Evolutionary conservation across 176 grass and related monocot genomes (phyloP).

Genomic region (Oryza longistaminata): DNA sequence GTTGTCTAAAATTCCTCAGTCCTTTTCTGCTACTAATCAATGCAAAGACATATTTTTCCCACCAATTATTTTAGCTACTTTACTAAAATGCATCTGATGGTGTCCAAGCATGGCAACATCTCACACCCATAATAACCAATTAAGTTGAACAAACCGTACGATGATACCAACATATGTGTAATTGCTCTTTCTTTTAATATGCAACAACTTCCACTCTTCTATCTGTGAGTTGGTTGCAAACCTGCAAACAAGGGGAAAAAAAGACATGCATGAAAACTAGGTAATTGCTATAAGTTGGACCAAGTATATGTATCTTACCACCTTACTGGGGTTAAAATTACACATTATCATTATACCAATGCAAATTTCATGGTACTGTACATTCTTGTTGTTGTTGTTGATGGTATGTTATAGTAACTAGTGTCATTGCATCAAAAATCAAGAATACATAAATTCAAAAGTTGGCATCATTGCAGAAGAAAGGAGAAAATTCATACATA

Average conservation of each 20-base stretch:
- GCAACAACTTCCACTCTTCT: no score
- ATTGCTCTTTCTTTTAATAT: neutral
- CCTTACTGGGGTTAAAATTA: neutral
- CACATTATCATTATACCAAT: neutral
- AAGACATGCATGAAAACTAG: neutral
- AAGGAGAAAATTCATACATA: neutral
- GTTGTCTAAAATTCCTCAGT: neutral
- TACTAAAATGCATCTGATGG: neutral
- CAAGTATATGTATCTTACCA: neutral
- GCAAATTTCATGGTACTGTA: neutral
- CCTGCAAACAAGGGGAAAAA: no score
- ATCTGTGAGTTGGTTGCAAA: no score
- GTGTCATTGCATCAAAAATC: neutral
- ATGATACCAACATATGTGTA: neutral
- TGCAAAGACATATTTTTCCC: neutral
- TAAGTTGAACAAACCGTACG: neutral
- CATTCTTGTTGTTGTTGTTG: neutral
- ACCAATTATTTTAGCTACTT: neutral
- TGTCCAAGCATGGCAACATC: neutral
- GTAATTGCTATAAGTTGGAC: neutral
- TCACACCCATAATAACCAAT: neutral
- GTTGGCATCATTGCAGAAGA: neutral
- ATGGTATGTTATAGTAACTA: neutral
- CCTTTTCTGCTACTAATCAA: neutral
- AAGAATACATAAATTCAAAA: neutral